Evolutionary conservation across 1,139 yeast species (phyloP).

Genomic region (Suhomyces yuchorum): DNA sequence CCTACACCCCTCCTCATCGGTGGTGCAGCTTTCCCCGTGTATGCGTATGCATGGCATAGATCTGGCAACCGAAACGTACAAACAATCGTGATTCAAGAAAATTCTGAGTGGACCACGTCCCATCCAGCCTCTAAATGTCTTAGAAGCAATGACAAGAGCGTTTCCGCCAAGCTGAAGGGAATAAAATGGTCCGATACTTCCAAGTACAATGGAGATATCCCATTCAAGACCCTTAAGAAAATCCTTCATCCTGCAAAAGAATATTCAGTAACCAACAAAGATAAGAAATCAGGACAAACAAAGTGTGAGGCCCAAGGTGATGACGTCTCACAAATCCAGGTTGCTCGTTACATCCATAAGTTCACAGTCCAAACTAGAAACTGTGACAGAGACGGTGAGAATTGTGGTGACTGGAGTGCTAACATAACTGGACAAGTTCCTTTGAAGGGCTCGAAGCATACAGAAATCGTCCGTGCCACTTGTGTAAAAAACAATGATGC

Average conservation of each 20-base stretch:
- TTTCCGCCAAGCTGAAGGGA: slow-evolving; percentile 1
- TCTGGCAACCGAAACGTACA: background rate
- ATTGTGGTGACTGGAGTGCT: slow-evolving; percentile 3
- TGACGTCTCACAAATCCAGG: background rate
- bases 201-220: background rate
- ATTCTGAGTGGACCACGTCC: background rate
- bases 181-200: slow-evolving; percentile 1
- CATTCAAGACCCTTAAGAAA: background rate
- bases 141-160: background rate
- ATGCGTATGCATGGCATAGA: background rate
- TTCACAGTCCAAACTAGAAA: slow-evolving; percentile 1
- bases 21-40: slow-evolving; percentile 1
- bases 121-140: background rate
- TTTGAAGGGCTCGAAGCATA: background rate
- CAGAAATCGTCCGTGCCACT: background rate
- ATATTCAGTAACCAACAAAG: background rate
- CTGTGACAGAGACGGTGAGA: slow-evolving; percentile 1
- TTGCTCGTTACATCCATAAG: background rate
- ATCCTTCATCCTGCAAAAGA: background rate
- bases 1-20: background rate
- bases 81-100: background rate
- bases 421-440: slow-evolving; percentile 1
- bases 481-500: background rate
- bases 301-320: slow-evolving; percentile 1
- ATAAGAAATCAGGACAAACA: background rate